These are phyloP conservation scores for Lipomyces orientalis DNA, from an alignment of 805 yeast species.

Conservation along the genomic window DNA sequence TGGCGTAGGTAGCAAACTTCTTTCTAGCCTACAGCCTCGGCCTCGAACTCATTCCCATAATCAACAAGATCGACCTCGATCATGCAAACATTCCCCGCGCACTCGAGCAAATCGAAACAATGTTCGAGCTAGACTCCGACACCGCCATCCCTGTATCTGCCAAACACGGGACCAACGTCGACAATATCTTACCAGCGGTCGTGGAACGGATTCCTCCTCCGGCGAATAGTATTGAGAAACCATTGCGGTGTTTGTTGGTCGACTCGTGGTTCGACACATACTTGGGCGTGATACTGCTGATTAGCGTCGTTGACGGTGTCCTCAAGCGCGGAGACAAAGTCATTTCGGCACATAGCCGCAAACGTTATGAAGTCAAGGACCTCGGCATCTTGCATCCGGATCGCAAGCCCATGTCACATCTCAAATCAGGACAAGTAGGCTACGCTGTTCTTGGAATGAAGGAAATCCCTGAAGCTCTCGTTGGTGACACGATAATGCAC, in stretches of 20 bases:
- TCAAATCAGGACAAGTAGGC: slow-evolving; percentile 92
- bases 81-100: slow-evolving; percentile 83
- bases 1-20: slow-evolving; percentile 72
- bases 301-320: slow-evolving; percentile 83
- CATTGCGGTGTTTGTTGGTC: slow-evolving; percentile 78
- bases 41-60: slow-evolving; percentile 81
- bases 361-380: slow-evolving; percentile 85
- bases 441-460: slow-evolving; percentile 95
- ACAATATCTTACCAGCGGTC: slow-evolving; percentile 76
- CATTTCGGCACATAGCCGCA: slow-evolving; percentile 74
- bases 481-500: slow-evolving; percentile 87
- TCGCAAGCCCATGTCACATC: slow-evolving; percentile 62
- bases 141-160: slow-evolving; percentile 89
- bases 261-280: slow-evolving; percentile 98
- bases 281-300: slow-evolving; percentile 85
- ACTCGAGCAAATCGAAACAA: slow-evolving; percentile 79
- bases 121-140: slow-evolving; percentile 77
- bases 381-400: slow-evolving; percentile 97
- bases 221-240: slow-evolving; percentile 56
- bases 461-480: slow-evolving; percentile 79
- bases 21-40: slow-evolving; percentile 87
- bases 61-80: slow-evolving; percentile 88
- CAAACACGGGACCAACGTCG: slow-evolving; percentile 85
- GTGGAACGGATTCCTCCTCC: slow-evolving; percentile 85
- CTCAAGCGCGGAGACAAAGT: slow-evolving; percentile 76